A percentile compares a stretch with the other conserved stretches of the same genome.
Evolutionary conservation across 2,329 filamentous ascomycete species (phyloP).

Genomic region (Mycosphaerella sp.): DNA sequence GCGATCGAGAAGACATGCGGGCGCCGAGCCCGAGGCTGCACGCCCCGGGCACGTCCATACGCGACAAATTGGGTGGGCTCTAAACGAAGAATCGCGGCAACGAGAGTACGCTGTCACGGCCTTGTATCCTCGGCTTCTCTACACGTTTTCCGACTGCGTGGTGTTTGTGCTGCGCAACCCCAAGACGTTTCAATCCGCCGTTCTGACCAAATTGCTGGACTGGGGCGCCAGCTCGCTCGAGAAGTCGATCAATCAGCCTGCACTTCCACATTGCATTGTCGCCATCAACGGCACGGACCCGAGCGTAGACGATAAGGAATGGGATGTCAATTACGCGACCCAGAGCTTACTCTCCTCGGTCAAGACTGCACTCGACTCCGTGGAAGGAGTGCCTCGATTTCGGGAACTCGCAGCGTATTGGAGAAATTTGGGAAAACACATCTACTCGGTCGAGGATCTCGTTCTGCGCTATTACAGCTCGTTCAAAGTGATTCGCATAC

Average conservation of each 20-base stretch:
- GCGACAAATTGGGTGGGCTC: constrained; percentile 32
- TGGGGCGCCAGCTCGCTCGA: constrained; percentile 50
- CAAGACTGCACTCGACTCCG: constrained; percentile 27
- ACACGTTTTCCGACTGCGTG: constrained; percentile 41
- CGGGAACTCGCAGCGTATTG: constrained; percentile 40
- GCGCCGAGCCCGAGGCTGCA: constrained; percentile 14
- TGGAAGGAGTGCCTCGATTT: constrained; percentile 32
- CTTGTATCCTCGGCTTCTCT: constrained; percentile 39
- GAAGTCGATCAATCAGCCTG: constrained; percentile 50
- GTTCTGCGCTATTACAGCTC: constrained; percentile 48
- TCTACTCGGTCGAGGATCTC: constrained; percentile 43
- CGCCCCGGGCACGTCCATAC: constrained; percentile 20
- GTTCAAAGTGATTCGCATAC: constrained; percentile 44
- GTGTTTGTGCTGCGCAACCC: constrained; percentile 40
- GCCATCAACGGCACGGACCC: constrained; percentile 38
- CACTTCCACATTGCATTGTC: constrained; percentile 50
- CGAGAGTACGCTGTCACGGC: constrained; percentile 36
- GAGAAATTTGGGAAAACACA: constrained; percentile 37
- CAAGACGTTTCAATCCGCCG: constrained; percentile 34
- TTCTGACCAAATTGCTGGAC: constrained; percentile 38
- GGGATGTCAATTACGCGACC: constrained; percentile 32
- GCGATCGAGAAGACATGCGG: constrained; percentile 19
- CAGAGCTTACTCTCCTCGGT: constrained; percentile 32
- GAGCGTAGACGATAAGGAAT: constrained; percentile 31
- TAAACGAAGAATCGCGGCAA: constrained; percentile 27